Evolutionary conservation across 2,329 filamentous ascomycete genomes (phyloP).

Genomic region (Fusarium mangiferae): DNA sequence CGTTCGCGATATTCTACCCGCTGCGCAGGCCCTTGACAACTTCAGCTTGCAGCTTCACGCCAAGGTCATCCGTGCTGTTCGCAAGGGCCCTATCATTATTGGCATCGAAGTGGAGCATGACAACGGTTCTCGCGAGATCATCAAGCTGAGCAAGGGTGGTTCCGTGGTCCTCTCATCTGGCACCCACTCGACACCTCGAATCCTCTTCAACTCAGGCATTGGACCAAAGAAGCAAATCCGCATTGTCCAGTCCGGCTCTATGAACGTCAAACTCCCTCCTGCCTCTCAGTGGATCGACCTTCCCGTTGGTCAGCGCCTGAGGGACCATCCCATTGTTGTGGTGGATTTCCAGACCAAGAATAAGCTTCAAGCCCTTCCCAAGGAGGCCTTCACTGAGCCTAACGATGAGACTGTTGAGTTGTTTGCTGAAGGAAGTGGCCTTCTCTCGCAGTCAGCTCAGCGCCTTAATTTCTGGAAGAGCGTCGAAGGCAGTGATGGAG

Average conservation of each 20-base stretch:
- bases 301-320: conserved; percentile 66
- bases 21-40: conserved; percentile 66
- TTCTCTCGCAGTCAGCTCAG: conserved; percentile 57
- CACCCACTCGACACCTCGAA: conserved; percentile 72
- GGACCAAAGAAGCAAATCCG: conserved; percentile 69
- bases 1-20: conserved; percentile 74
- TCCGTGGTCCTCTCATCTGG: conserved; percentile 75
- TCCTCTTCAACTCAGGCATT: conserved; percentile 70
- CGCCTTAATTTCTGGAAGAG: conserved; percentile 59
- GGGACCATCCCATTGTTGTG: conserved; percentile 59
- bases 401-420: conserved; percentile 40
- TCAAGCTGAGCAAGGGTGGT: conserved; percentile 69
- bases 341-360: conserved; percentile 46
- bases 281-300: conserved; percentile 66
- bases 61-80: conserved; percentile 71
- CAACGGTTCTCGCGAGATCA: conserved; percentile 62
- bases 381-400: conserved; percentile 43
- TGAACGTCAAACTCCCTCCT: conserved; percentile 61
- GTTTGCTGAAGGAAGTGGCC: conserved; percentile 51
- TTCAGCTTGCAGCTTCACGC: conserved; percentile 74
- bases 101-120: conserved; percentile 72
- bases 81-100: conserved; percentile 68
- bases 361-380: conserved; percentile 28
- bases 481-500: conserved; percentile 52
- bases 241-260: conserved; percentile 56